Base-by-base conservation (phyloP, 2,329 filamentous ascomycete genomes). In the Neofusicoccum kwambonambiense region DNA sequence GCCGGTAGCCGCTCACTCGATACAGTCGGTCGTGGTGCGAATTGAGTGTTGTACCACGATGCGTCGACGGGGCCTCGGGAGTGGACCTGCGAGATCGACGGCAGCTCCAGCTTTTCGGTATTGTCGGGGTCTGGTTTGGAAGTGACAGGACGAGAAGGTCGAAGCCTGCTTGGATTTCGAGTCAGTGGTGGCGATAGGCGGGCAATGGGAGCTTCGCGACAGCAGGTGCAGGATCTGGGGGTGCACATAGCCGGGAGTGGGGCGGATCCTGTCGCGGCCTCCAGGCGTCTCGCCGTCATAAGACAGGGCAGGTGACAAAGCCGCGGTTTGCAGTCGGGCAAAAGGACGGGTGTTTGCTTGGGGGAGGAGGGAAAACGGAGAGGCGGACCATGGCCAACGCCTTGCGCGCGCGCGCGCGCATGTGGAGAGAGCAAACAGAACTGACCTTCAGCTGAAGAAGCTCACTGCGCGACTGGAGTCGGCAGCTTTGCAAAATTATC, bases 41-140 rank as follows among this genome's bases (percentile, higher is more conserved):
- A 85, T 80, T 89, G 85, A 76, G 84, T 82, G 80, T 88, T 89
- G 81, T 89, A 90, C 81, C 87, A 92, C 78, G 82, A 79, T 70
- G 83, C 83, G 80, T 93, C 89, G 80, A 86, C 84, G 76, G 85
- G 84, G 83, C 89, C 89, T 87, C 90, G 89, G 86, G 89, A 87
- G 81, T 91, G 89, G 83, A 91, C 87, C 83, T 91, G 89, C 76
- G 90, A 90, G 77, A 93, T 90, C 82, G 91, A 91, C 82, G 91
- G 90, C 80, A 93, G 88, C 91, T 93, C 92, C 92, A 96, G 92
- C 85, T 93, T 95, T 89, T 87, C 91, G 91, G 88, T 90, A 81
- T 87, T 82, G 76, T 67, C 54, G 65, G 68, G 57, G 35, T 64
- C 42, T 54, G 49, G 49, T 49, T 63, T 54, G 61, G 42, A 54